Percentiles rank a stretch among this genome's conserved stretches.
Evolutionary conservation across 495 filamentous ascomycete genomes (phyloP).

Genomic region (Penicillium bovifimosum): DNA sequence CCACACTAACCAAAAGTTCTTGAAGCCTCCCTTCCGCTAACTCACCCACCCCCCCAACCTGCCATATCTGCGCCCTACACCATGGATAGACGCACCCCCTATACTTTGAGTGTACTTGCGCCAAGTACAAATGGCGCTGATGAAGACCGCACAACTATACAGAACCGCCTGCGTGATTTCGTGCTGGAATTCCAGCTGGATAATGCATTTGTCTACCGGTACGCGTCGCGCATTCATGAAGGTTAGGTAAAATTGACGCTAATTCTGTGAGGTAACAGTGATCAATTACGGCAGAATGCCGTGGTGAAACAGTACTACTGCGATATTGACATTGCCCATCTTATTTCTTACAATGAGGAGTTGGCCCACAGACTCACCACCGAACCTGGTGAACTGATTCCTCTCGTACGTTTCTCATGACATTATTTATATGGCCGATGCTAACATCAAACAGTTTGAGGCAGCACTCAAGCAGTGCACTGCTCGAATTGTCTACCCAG

Average conservation of each 20-base stretch:
- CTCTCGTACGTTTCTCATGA: conserved; percentile 55
- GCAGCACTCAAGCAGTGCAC: conserved; percentile 83
- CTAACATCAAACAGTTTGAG: conserved; percentile 66
- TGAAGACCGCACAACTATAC: conserved; percentile 52
- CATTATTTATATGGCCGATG: neutral
- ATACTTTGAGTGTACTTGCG: conserved; percentile 74
- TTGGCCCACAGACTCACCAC: conserved; percentile 85
- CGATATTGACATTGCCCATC: conserved; percentile 92
- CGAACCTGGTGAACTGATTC: conserved; percentile 89
- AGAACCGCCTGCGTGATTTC: conserved; percentile 62
- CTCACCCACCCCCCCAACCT: conserved; percentile 13
- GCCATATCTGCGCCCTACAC: conserved; percentile 19
- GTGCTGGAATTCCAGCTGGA: conserved; percentile 93
- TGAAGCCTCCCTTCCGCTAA: conserved; percentile 19
- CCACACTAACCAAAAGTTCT: conserved; percentile 26
- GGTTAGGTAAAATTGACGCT: neutral
- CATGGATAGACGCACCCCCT: conserved; percentile 89
- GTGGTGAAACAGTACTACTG: conserved; percentile 93
- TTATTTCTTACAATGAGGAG: conserved; percentile 96
- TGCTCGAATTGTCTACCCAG: conserved; percentile 79
- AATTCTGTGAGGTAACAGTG: conserved; percentile 46
- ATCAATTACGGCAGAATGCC: conserved; percentile 93
- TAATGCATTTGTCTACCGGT: conserved; percentile 95
- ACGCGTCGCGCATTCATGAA: conserved; percentile 12
- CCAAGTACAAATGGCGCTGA: conserved; percentile 57